Evolutionary conservation across 352 stramenopile species (phyloP), one percentile per base, ranked within the genome.

Genomic region (Pythium phragmitis): DNA sequence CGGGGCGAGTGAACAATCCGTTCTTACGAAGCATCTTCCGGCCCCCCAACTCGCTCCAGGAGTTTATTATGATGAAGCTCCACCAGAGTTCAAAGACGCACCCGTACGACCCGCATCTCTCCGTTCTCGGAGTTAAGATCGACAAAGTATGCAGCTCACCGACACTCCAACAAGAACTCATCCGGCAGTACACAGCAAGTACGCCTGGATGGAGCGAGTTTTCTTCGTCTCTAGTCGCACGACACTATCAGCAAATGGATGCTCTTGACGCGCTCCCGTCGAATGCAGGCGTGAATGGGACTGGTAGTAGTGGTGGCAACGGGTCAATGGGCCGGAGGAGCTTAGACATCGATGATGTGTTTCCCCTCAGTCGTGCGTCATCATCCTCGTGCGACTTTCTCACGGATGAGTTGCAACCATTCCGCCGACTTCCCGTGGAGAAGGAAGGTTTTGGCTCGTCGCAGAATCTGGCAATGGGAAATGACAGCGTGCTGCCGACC

Each of bases 51-150:
- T 91, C 81, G 1, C 73, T 92, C 19, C 63, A 90, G 46, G 73
- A 76, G 26, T 91, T 89, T 26, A 89, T 92, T 53, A 70, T 89
- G 64, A 69, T 74, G 34, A 91, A 91, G 53, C 48, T 92, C 13
- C 55, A 87, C 54, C 60, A 74, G 12, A 91, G 75, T 36, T 60
- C 64, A 8, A 73, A 72, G 19, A 72, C 65, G 7, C 83, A 88
- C 45, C 72, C 75, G 12, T 92, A 89, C 47, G 83, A 91, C 36
- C 76, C 81, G 12, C 83, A 92, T 65, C 58, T 92, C 30, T 76
- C 83, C 16, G 89, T 92, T 39, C 73, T 92, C 41, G 83, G 81
- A 2, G 81, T 92, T 4, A 91, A 91, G 36, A 91, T 92, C 57
- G 79, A 88, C 56, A 89, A 89, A 60, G 88, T 91, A 51, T 91